Percentiles rank a stretch among this genome's conserved stretches.
These are phyloP conservation scores for Fusarium nisikadoi DNA, from an alignment of 2,329 filamentous ascomycete genomes.

Conservation along the genomic window DNA sequence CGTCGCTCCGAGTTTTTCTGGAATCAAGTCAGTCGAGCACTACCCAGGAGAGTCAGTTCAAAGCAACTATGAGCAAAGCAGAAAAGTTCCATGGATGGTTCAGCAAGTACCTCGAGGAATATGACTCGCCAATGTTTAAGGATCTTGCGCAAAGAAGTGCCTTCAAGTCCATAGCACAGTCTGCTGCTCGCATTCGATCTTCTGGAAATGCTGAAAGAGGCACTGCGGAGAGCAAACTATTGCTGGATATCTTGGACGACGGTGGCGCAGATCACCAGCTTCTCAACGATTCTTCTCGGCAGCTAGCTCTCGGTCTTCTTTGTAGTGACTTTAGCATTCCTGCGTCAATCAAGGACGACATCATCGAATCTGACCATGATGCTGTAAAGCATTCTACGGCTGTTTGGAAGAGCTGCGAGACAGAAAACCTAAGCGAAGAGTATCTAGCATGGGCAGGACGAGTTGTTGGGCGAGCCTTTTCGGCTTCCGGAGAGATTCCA, in stretches of 20 bases:
- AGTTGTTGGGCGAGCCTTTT: slow-evolving; percentile 85
- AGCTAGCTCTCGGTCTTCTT: slow-evolving; percentile 77
- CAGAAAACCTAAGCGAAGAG: slow-evolving; percentile 69
- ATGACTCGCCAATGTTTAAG: slow-evolving; percentile 64
- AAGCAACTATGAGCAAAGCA: slow-evolving; percentile 79
- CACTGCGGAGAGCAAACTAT: slow-evolving; percentile 80
- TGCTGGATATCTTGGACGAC: slow-evolving; percentile 84
- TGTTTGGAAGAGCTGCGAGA: slow-evolving; percentile 80
- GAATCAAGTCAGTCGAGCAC: slow-evolving; percentile 80
- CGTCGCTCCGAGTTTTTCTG: slow-evolving; percentile 81
- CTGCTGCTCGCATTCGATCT: slow-evolving; percentile 73
- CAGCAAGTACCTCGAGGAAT: slow-evolving; percentile 72
- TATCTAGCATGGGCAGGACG: slow-evolving; percentile 89
- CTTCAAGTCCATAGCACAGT: slow-evolving; percentile 74
- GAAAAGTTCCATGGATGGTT: slow-evolving; percentile 84
- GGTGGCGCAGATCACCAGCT: slow-evolving; percentile 70
- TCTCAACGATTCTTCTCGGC: slow-evolving; percentile 75
- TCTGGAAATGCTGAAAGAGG: slow-evolving; percentile 76
- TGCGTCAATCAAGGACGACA: slow-evolving; percentile 61
- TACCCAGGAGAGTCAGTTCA: slow-evolving; percentile 86
- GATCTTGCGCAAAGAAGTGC: slow-evolving; percentile 61
- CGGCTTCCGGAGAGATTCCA: slow-evolving; percentile 76
- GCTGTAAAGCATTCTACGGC: slow-evolving; percentile 71
- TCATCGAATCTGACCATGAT: slow-evolving; percentile 73
- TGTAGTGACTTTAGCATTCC: slow-evolving; percentile 77